A percentile compares a stretch with the other conserved stretches of the same genome.
Evolutionary conservation across 805 yeast species (phyloP).

Genomic region (Groenewaldozyma salmanticensis): DNA sequence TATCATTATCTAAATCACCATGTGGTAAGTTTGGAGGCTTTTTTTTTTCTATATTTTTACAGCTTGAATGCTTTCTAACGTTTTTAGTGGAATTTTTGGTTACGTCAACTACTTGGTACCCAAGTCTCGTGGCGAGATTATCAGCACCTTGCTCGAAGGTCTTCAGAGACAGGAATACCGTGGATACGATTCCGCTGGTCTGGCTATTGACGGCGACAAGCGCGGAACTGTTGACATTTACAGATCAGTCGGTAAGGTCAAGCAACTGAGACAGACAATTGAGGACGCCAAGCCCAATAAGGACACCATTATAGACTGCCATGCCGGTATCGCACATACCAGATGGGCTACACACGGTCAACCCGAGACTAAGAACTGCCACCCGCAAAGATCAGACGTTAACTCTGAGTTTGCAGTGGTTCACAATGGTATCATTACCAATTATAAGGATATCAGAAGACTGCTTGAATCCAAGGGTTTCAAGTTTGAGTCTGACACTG

Average conservation of each 20-base stretch:
- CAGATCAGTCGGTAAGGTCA: constrained; percentile 89
- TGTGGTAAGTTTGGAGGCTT: neutral
- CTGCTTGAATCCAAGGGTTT: constrained; percentile 72
- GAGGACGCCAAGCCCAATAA: constrained; percentile 38
- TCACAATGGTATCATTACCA: constrained; percentile 97
- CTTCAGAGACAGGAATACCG: constrained; percentile 82
- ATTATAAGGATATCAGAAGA: constrained; percentile 83
- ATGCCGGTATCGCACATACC: constrained; percentile 96
- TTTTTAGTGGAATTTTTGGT: constrained; percentile 98
- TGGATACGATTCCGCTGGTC: constrained; percentile 96
- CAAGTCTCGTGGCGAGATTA: constrained; percentile 83
- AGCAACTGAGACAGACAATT: constrained; percentile 57
- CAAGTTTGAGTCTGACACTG: constrained; percentile 84
- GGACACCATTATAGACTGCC: constrained; percentile 58
- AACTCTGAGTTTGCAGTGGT: constrained; percentile 80
- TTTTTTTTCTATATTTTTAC: neutral
- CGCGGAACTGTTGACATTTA: constrained; percentile 60
- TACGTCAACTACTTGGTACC: constrained; percentile 93
- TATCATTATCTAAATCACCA: no score
- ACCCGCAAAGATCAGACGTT: constrained; percentile 88
- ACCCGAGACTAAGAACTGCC: constrained; percentile 79
- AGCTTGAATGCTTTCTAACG: constrained; percentile 9
- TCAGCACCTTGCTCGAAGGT: constrained; percentile 73
- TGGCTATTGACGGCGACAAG: constrained; percentile 86
- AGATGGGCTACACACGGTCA: constrained; percentile 99